Percentiles rank a stretch among this genome's conserved stretches.
Conservation (phyloP, 257 asterid genomes). For the Fraxinus quadrangulata region DNA sequence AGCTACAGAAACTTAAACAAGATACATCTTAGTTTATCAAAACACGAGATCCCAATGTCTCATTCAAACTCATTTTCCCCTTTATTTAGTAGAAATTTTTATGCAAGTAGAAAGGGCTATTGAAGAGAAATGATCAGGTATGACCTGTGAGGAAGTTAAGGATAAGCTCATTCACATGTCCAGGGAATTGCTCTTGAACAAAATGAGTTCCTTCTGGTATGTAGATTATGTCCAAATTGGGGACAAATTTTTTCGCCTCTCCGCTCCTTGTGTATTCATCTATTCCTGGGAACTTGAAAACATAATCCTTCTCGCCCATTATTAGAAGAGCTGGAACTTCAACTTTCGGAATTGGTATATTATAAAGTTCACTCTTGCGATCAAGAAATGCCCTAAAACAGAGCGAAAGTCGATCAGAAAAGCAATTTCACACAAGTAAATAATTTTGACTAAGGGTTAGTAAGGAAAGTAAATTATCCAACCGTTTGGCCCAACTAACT, state of each 20-base stretch:
- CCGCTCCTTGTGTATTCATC: slow-evolving; percentile 47
- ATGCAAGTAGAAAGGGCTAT: neutral
- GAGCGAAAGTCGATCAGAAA: too few relatives aligned
- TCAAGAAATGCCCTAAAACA: slow-evolving; percentile 23
- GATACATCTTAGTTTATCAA: too few relatives aligned
- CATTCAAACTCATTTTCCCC: neutral
- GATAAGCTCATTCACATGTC: slow-evolving; percentile 51
- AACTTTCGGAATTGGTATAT: slow-evolving; percentile 29
- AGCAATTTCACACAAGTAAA: too few relatives aligned
- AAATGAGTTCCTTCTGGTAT: slow-evolving; percentile 68
- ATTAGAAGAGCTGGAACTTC: slow-evolving; percentile 49
- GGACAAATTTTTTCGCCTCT: slow-evolving; percentile 35
- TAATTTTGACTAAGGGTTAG: too few relatives aligned
- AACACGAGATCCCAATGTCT: neutral
- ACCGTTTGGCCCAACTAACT: slow-evolving; percentile 25
- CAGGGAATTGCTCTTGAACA: slow-evolving; percentile 67
- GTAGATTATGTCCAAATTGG: slow-evolving; percentile 38
- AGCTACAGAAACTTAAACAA: too few relatives aligned
- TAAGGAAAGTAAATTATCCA: slow-evolving; percentile 14
- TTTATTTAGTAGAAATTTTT: neutral
- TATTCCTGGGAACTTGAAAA: slow-evolving; percentile 55
- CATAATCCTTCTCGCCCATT: slow-evolving; percentile 65
- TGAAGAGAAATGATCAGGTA: slow-evolving; percentile 11
- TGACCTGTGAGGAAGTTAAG: slow-evolving; percentile 46
- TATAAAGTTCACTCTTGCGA: slow-evolving; percentile 4